Base-by-base conservation (phyloP, 345 rosid species). In the Citrus inodora region DNA sequence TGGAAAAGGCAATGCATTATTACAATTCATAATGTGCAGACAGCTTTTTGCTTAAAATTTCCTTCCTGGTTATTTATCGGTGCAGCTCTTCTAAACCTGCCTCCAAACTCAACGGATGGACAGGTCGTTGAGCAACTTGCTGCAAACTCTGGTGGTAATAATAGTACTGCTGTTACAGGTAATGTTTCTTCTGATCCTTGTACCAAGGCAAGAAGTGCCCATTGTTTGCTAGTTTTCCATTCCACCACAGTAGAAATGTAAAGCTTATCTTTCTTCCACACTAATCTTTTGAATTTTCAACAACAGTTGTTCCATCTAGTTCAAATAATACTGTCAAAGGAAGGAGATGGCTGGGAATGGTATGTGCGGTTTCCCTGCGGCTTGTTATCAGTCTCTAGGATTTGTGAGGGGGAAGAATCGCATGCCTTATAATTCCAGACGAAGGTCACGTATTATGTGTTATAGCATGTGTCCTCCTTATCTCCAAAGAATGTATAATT, bases 101-200 rank as follows among this genome's bases (percentile, higher is more conserved):
- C 85, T 75, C 81, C 80, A 67, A 77, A 81, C 78, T 83, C 89
- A 61, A 28, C 22, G 67, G 37, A 63, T 28, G 67, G n/a, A 6
- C 67, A 63, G 37, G 32, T 63, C 17, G 2, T 63, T 3, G 7
- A 61, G 14, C 65, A 61, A 61, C n/a, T 25, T 61, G 65, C 30
- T 1, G 7, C 16, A 9, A 42, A 4, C 11, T 22, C 28, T 59
- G 25, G 11, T 30, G 35, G 22, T 63, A 63, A 5, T 65, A 19
- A 7, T 19, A 17, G 68, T 17, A 33, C 10, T 33, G 1, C 40
- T 16, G 37, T 65, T 22, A 65, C 24, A 65, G 24, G 69, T 65
- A 19, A 32, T 2, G 42, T 65, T 32, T 33, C 24, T 7, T 33
- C 21, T 4, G 51, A 46, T 63, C 33, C 1, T 28, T 63, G 28